Conservation (phyloP, 495 filamentous ascomycete genomes). For the Astrocystis sublimbata region DNA sequence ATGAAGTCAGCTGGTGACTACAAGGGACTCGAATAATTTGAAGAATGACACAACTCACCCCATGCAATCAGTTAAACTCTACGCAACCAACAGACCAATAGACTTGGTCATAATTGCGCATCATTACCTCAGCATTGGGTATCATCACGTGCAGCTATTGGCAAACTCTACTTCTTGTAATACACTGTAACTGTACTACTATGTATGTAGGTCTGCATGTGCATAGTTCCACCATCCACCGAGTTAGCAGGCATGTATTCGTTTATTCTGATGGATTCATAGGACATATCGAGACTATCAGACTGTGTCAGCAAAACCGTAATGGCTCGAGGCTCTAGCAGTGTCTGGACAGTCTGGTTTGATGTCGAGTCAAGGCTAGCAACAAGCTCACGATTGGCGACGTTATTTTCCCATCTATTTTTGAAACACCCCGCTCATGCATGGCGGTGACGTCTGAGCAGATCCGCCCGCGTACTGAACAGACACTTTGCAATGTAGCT, state of each 20-base stretch:
- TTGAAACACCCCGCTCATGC: constrained; percentile 4
- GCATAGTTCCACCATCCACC: no score
- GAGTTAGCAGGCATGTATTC: no score
- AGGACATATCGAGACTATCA: background rate
- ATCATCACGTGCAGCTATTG: no score
- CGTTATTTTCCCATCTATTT: background rate
- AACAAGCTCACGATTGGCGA: background rate
- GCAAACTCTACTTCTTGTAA: no score
- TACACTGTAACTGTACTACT: no score
- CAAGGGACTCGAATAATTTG: no score
- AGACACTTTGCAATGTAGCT: background rate
- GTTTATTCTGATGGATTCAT: background rate
- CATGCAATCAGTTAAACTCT: background rate
- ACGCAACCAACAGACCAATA: background rate
- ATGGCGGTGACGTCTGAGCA: background rate
- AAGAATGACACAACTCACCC: no score
- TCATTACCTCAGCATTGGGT: no score
- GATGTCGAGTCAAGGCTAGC: background rate
- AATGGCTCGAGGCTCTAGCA: background rate
- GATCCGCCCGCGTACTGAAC: background rate
- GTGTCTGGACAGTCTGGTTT: no score
- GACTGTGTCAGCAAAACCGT: background rate
- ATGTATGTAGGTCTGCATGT: no score
- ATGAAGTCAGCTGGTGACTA: no score
- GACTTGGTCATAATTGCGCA: no score